These are phyloP conservation scores for Populus hybrid DNA, from an alignment of 441 rosid species.

Conservation along the genomic window DNA sequence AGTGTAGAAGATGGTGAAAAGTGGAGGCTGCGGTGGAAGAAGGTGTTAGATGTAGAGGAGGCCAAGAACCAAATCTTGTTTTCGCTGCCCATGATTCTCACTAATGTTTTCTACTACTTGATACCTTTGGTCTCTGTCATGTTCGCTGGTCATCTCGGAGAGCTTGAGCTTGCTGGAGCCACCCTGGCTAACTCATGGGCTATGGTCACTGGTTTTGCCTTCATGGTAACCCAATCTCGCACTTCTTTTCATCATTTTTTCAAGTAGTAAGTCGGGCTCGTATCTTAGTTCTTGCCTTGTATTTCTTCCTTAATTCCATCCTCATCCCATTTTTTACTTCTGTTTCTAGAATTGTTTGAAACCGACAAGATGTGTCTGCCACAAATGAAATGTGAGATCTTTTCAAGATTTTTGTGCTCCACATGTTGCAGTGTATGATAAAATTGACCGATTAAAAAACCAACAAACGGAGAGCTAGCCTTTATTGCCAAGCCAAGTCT, in stretches of 20 bases:
- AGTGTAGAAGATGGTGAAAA: neutral
- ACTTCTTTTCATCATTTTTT: neutral
- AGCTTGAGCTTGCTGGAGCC: conserved; percentile 75
- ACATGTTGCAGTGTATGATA: no score
- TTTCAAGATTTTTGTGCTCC: no score
- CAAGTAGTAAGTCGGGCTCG: neutral
- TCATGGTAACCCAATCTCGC: conserved; percentile 41
- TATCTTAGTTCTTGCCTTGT: neutral
- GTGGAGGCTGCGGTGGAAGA: conserved; percentile 24
- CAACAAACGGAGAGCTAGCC: no score
- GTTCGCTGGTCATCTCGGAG: conserved; percentile 85
- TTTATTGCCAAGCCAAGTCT: no score
- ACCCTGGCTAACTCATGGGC: conserved; percentile 90
- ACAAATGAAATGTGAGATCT: no score
- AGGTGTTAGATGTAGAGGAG: conserved; percentile 47
- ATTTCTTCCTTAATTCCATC: neutral
- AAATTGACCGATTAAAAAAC: no score
- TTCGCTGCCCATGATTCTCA: conserved; percentile 58
- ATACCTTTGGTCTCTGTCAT: conserved; percentile 71
- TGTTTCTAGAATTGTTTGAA: no score
- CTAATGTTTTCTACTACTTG: conserved; percentile 46
- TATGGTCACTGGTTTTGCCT: conserved; percentile 68
- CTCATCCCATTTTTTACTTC: no score
- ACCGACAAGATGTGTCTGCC: no score
- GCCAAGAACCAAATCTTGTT: conserved; percentile 48